Conservation (phyloP, 148 eudicot genomes). For the Rhododendron kiyosumense region DNA sequence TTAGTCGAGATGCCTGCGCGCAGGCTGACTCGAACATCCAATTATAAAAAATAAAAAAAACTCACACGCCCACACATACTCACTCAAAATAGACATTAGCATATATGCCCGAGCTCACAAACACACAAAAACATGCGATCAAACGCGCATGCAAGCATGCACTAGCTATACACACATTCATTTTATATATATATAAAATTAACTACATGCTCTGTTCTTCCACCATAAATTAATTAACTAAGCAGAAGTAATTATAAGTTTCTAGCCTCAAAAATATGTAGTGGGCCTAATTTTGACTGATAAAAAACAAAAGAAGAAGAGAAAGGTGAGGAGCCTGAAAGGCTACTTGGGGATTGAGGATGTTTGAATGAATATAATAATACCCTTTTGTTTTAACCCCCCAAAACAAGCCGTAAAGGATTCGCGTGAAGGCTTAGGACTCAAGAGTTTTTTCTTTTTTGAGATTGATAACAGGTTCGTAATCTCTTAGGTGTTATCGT, state of each 20-base stretch:
- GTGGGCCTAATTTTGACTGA: background rate
- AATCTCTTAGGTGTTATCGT: background rate
- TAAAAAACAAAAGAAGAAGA: background rate
- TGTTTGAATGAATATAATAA: constrained; percentile 5
- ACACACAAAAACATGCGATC: constrained; percentile 27
- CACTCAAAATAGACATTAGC: background rate
- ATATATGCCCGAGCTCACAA: constrained; percentile 1
- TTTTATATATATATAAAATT: background rate
- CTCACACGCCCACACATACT: background rate
- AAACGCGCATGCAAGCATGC: constrained; percentile 33
- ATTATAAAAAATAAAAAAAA: too few species aligned
- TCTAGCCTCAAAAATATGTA: background rate
- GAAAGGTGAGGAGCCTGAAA: constrained; percentile 9
- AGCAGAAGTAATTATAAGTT: constrained; percentile 2
- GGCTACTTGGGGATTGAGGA: constrained; percentile 23
- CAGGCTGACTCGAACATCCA: background rate
- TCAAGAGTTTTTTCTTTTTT: too few species aligned
- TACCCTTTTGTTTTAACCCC: too few species aligned
- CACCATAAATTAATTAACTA: constrained; percentile 4
- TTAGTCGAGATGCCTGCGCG: background rate
- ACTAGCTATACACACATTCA: background rate
- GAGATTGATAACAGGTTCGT: too few species aligned
- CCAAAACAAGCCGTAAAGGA: too few species aligned
- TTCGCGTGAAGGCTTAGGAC: too few species aligned
- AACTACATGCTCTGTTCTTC: constrained; percentile 16